These are phyloP conservation scores for Leptographium lundbergii DNA, from an alignment of 2,329 filamentous ascomycete genomes.

Conservation along the genomic window DNA sequence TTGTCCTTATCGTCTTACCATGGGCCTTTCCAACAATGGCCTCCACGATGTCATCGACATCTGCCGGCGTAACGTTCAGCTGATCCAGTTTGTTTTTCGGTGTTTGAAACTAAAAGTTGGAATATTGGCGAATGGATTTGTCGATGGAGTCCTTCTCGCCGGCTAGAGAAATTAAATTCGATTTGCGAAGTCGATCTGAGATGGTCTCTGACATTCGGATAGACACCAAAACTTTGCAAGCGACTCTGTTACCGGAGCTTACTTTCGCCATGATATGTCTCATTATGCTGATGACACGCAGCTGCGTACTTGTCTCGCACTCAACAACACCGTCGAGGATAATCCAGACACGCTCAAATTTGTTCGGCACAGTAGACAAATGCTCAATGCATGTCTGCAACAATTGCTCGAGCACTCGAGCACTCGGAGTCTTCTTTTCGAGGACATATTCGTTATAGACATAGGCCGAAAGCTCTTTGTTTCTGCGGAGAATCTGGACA, in stretches of 20 bases:
- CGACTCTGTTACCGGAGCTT: conserved; percentile 1
- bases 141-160: conserved; percentile 14
- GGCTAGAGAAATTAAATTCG: conserved; percentile 14
- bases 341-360: conserved; percentile 13
- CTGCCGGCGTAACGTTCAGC: conserved; percentile 7
- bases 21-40: conserved; percentile 15
- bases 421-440: conserved; percentile 10
- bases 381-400: conserved; percentile 7
- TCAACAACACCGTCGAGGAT: conserved; percentile 19
- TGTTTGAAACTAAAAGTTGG: conserved; percentile 4
- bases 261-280: conserved; percentile 7
- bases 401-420: conserved; percentile 14
- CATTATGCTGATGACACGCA: conserved; percentile 8
- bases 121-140: conserved; percentile 14
- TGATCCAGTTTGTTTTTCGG: conserved; percentile 9
- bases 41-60: conserved; percentile 10
- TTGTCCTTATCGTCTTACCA: conserved; percentile 11
- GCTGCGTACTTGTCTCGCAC: conserved; percentile 10
- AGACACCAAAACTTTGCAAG: conserved; percentile 18
- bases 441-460: conserved; percentile 16
- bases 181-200: conserved; percentile 10
- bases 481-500: conserved; percentile 16
- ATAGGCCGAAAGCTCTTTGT: conserved; percentile 15
- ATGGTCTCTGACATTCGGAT: conserved; percentile 12
- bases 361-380: conserved; percentile 1